phyloP scores from a whole-genome alignment of 2,329 filamentous ascomycete genomes.

The Colletotrichum sp. region DNA sequence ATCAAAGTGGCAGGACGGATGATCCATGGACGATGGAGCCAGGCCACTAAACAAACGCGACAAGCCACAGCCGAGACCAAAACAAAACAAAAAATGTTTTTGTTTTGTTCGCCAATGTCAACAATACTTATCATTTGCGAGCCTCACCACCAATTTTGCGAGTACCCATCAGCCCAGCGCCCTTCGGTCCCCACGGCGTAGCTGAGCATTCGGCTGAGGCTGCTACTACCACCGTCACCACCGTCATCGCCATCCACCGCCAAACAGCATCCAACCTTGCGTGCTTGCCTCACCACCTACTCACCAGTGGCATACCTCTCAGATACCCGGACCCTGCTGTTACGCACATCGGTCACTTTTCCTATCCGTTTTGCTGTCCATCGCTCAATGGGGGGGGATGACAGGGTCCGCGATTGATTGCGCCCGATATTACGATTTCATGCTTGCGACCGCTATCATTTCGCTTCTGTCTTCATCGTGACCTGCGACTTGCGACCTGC shows the following conservation, averaged over 20 bases:
- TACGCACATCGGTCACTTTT: background rate
- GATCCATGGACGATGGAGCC: conserved; percentile 11
- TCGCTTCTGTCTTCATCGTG: background rate
- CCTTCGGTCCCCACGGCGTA: background rate
- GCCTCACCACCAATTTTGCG: background rate
- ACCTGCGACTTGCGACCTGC: background rate
- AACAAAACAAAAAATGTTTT: conserved; percentile 16
- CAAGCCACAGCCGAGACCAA: conserved; percentile 19
- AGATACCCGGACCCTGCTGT: conserved; percentile 1
- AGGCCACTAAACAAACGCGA: conserved; percentile 21
- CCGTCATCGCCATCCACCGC: background rate
- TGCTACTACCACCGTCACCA: conserved; percentile 3
- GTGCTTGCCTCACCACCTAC: conserved; percentile 7
- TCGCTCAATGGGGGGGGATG: background rate
- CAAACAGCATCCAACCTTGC: conserved; percentile 4
- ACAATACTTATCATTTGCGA: background rate
- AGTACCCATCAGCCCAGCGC: background rate
- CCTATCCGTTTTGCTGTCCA: background rate
- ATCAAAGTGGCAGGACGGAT: conserved; percentile 15
- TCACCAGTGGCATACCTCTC: background rate
- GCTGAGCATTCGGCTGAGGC: background rate
- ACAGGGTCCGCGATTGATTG: conserved; percentile 12
- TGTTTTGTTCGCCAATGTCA: background rate
- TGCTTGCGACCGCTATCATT: background rate
- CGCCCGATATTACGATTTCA: conserved; percentile 14